phyloP scores from a whole-genome alignment of 202 grass and related monocot species.

The Zoysia matrella region DNA sequence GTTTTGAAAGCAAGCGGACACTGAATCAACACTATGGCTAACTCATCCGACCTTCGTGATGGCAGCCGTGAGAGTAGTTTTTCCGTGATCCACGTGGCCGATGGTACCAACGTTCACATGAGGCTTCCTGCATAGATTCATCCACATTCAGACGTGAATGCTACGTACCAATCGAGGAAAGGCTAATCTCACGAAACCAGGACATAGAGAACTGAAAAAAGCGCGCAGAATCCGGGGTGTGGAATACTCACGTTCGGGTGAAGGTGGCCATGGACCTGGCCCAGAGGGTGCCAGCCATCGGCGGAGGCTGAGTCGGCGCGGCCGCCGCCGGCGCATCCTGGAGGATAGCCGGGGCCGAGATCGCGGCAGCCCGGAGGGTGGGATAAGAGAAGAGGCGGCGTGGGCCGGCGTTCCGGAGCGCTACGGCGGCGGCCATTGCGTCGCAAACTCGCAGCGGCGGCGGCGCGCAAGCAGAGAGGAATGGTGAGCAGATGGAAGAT shows the following conservation, averaged over 20 bases:
- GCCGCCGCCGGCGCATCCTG: conserved; percentile 43
- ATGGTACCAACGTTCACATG: conserved; percentile 99
- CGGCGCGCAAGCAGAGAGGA: conserved; percentile 12
- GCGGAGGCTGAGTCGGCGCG: conserved; percentile 28
- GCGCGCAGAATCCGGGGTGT: conserved; percentile 6
- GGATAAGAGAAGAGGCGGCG: conserved; percentile 62
- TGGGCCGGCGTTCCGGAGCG: conserved; percentile 59
- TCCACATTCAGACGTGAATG: background rate
- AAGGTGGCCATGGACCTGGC: conserved; percentile 97
- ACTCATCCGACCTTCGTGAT: conserved; percentile 82
- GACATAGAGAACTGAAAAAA: background rate
- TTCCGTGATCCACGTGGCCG: conserved; percentile 97
- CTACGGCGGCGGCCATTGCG: conserved; percentile 77
- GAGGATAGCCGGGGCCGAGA: conserved; percentile 34
- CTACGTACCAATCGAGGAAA: background rate
- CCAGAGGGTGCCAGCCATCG: conserved; percentile 49
- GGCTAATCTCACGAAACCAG: background rate
- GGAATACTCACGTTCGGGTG: conserved; percentile 75
- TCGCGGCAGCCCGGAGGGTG: conserved; percentile 47
- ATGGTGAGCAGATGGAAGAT: background rate
- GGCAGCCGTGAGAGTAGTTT: conserved; percentile 95
- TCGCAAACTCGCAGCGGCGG: conserved; percentile 41
- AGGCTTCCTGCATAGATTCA: conserved; percentile 76
- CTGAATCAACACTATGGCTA: background rate
- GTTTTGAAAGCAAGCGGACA: background rate